Base-by-base conservation (phyloP, 164 flowering plant species). In the Houttuynia cordata region DNA sequence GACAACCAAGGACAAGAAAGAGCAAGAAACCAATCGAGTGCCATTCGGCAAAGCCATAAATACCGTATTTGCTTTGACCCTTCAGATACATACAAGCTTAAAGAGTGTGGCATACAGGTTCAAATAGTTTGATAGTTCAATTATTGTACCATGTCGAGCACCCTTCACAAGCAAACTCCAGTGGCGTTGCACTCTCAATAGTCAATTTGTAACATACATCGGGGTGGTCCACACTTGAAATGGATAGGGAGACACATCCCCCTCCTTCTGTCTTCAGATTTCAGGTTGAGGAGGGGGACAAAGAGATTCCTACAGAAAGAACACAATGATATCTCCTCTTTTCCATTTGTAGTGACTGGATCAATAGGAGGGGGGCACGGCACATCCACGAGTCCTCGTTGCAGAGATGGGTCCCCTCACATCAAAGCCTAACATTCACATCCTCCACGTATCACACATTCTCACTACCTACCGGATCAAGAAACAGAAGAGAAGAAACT, bases 271-370 rank as follows among this genome's bases (percentile, higher is more conserved):
- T 17, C 17, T 45, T 3, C 2, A 17, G 49, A 45, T 10, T 45
- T 45, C 13, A 45, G 14, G 17, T 45, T 12, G 49, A 45, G 49
- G 17, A 45, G 49, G 17, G 49, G 57, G 57, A 54, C 57, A 54
- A 7, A 24, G 57, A 54, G 49, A 45, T 45, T 45, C 15, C 83
- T 74, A 45, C 49, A 45, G 49, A 45, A 45, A 45, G 49, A 45
- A 45, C 49, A 45, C 49, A 45, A 45, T 45, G 49, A 45, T 45
- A 45, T 17, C 17, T 45, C 49, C 49, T 45, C 49, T 45, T 45
- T 45, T 45, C 17, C 15, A 12, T 12, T 12, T 45, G 49, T 12
- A 12, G n/a, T n/a, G n/a, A n/a, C 13, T 8, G 17, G 14, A 45
- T 12, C 49, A 45, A 45, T 12, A 17, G 49, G 13, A 17, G 49